Conservation (phyloP, 352 stramenopile genomes). For the Phytophthora tentaculata region DNA sequence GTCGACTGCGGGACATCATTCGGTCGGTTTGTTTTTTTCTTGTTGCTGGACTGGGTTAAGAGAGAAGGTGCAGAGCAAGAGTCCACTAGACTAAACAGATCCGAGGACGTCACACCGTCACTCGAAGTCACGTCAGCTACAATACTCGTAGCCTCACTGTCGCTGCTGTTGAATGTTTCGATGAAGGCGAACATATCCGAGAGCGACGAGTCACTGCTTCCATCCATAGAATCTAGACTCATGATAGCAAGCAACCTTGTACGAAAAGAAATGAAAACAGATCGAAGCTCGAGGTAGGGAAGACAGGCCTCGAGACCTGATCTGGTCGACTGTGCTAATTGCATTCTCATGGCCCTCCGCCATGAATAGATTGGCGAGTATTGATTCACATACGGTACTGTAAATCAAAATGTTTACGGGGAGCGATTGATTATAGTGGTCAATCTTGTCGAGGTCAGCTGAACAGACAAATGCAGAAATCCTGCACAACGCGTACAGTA, state of each 20-base stretch:
- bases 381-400: too few species aligned
- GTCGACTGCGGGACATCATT: slow-evolving; percentile 17
- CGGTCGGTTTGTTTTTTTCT: slow-evolving; percentile 2
- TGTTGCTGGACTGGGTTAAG: not conserved
- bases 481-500: too few species aligned
- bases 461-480: too few species aligned
- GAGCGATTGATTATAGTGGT: slow-evolving; percentile 7
- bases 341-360: too few species aligned
- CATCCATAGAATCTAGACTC: not conserved
- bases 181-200: slow-evolving; percentile 18
- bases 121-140: too few species aligned
- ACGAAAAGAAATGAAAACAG: not conserved
- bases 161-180: slow-evolving; percentile 7
- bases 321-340: too few species aligned
- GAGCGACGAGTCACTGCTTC: not conserved
- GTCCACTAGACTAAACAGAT: too few species aligned
- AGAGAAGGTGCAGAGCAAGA: too few species aligned
- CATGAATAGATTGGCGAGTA: too few species aligned
- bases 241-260: not conserved
- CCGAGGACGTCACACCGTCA: too few species aligned
- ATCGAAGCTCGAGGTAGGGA: not conserved
- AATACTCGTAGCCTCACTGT: slow-evolving; percentile 1
- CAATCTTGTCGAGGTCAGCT: too few species aligned
- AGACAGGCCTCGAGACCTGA: too few species aligned
- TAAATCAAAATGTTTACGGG: slow-evolving; percentile 10